Conservation (phyloP, 768 basidiomycete species). For the Suillus americanus region DNA sequence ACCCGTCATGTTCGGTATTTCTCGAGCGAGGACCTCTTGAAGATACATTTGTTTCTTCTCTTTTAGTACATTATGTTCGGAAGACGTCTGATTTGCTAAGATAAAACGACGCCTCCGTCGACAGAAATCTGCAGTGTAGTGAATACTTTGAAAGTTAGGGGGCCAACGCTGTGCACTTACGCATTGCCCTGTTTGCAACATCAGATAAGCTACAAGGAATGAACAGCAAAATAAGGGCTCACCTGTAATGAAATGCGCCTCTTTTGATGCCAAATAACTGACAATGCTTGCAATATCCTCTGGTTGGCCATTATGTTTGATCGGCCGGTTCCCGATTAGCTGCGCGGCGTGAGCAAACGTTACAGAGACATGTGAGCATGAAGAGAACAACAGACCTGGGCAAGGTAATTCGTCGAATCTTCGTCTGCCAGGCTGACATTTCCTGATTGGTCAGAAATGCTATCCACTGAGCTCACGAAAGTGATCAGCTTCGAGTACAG, state of each 20-base stretch:
- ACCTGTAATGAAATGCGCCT: constrained; percentile 29
- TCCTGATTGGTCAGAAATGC: constrained; percentile 1
- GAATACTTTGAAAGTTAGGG: background rate
- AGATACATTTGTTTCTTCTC: background rate
- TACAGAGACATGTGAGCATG: background rate
- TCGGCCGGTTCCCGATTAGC: constrained; percentile 11
- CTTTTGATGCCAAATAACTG: constrained; percentile 26
- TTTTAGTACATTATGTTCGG: background rate
- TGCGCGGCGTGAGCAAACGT: constrained; percentile 16
- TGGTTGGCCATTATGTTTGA: constrained; percentile 9
- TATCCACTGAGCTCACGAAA: background rate
- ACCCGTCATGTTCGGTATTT: background rate
- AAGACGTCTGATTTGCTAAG: background rate
- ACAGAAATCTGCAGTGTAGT: background rate
- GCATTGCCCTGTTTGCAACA: constrained; percentile 11
- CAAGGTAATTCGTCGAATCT: background rate
- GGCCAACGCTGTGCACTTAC: constrained; percentile 9
- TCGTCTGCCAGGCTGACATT: background rate
- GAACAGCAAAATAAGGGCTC: constrained; percentile 4
- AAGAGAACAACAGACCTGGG: background rate
- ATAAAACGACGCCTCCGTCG: constrained; percentile 3
- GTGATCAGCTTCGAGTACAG: background rate
- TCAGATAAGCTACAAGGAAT: background rate
- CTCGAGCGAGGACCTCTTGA: background rate
- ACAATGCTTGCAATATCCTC: constrained; percentile 27